A percentile compares a stretch with the other conserved stretches of the same genome.
Conservation (phyloP, 2,329 filamentous ascomycete species). For the Colletotrichum sp. region DNA sequence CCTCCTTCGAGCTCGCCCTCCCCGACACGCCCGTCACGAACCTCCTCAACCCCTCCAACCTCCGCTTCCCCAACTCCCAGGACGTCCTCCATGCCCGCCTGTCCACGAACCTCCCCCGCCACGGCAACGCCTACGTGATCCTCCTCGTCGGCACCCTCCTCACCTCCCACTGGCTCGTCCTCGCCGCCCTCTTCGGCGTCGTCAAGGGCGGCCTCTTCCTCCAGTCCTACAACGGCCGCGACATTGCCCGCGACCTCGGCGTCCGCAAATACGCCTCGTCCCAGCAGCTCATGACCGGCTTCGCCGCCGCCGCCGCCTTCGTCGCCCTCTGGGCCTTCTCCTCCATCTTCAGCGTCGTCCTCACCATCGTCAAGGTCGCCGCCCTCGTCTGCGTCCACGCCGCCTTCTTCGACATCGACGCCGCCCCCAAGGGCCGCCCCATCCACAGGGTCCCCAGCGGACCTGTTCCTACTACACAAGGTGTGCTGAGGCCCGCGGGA, state of each 20-base stretch:
- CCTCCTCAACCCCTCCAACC: conserved; percentile 17
- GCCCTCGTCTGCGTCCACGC: conserved; percentile 11
- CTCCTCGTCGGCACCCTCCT: conserved; percentile 18
- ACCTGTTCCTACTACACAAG: neutral
- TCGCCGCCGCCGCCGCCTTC: conserved; percentile 1
- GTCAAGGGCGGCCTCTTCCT: conserved; percentile 16
- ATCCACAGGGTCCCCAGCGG: neutral
- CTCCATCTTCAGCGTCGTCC: conserved; percentile 13
- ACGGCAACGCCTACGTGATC: conserved; percentile 18
- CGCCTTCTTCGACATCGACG: conserved; percentile 4
- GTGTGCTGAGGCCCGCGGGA: conserved; percentile 2
- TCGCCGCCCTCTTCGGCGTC: conserved; percentile 14
- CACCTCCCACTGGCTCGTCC: conserved; percentile 16
- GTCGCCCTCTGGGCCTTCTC: conserved; percentile 17
- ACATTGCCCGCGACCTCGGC: conserved; percentile 18
- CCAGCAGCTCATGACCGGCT: conserved; percentile 11
- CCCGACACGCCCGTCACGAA: conserved; percentile 18
- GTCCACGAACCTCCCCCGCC: conserved; percentile 8
- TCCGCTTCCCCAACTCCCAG: conserved; percentile 5
- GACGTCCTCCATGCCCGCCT: conserved; percentile 13
- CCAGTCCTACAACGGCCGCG: conserved; percentile 17
- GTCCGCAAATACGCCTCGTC: conserved; percentile 13
- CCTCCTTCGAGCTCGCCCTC: conserved; percentile 3
- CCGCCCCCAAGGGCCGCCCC: neutral
- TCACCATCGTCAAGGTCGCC: conserved; percentile 11